These are phyloP conservation scores for Phytopythium sindhum DNA, from an alignment of 352 stramenopile genomes.

Conservation along the genomic window DNA sequence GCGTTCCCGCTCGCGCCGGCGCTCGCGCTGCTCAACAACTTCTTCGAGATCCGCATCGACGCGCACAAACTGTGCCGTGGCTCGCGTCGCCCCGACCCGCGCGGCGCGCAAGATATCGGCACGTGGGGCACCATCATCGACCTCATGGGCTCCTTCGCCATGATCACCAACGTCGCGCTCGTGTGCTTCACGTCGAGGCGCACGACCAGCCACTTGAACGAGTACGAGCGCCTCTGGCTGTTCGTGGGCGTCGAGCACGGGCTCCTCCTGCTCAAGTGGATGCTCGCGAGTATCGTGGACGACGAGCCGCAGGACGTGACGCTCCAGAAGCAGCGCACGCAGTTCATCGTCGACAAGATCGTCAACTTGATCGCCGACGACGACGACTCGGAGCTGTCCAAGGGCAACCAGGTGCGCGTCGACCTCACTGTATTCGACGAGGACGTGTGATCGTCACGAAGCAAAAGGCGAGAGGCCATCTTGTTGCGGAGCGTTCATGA, in stretches of 20 bases:
- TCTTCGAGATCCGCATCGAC: slow-evolving; percentile 91
- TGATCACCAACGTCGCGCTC: slow-evolving; percentile 92
- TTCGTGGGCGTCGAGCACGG: slow-evolving; percentile 68
- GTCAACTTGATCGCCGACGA: slow-evolving; percentile 73
- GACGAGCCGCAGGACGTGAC: slow-evolving; percentile 65
- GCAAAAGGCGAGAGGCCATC: not conserved
- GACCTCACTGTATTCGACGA: slow-evolving; percentile 80
- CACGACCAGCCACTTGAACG: slow-evolving; percentile 40
- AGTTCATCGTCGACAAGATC: slow-evolving; percentile 75
- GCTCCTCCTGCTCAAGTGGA: slow-evolving; percentile 66
- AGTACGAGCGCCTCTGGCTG: slow-evolving; percentile 48
- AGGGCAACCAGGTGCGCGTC: slow-evolving; percentile 77
- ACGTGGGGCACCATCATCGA: slow-evolving; percentile 92
- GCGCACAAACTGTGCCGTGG: slow-evolving; percentile 81
- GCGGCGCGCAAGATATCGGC: slow-evolving; percentile 85
- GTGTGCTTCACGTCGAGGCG: slow-evolving; percentile 89
- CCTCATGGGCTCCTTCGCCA: slow-evolving; percentile 83
- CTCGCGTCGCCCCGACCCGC: slow-evolving; percentile 69
- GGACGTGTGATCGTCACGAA: slow-evolving; percentile 19
- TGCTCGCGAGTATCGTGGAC: slow-evolving; percentile 63
- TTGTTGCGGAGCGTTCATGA: slow-evolving; percentile 15
- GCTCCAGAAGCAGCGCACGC: slow-evolving; percentile 64
- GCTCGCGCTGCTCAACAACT: slow-evolving; percentile 89
- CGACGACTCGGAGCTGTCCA: slow-evolving; percentile 55
- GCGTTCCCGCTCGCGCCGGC: slow-evolving; percentile 90